Conservation (phyloP, 768 basidiomycete species). For the Wakefieldia striispora region DNA sequence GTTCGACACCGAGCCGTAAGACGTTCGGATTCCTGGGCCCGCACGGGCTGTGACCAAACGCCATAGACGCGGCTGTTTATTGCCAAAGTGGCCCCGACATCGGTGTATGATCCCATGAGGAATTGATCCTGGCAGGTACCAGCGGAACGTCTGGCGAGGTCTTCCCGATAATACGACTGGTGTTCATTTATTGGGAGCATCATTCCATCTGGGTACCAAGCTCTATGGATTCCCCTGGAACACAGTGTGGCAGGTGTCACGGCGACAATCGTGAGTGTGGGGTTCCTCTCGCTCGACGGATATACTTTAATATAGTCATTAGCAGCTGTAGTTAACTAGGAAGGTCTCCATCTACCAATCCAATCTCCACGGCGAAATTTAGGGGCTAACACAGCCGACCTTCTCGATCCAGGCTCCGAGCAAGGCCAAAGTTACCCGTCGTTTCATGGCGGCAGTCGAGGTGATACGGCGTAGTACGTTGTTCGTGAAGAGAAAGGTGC, state of each 20-base stretch:
- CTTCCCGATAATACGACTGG: constrained; percentile 19
- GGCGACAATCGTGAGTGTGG: constrained; percentile 2
- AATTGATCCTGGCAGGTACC: constrained; percentile 5
- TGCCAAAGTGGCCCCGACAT: constrained; percentile 21
- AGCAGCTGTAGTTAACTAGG: no score
- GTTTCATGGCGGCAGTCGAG: background rate
- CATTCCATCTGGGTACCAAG: constrained; percentile 20
- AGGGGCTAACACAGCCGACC: background rate
- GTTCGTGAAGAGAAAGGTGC: no score
- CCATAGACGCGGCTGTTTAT: constrained; percentile 16
- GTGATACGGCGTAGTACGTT: no score
- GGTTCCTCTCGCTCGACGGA: background rate
- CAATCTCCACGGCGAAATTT: background rate
- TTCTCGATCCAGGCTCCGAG: background rate
- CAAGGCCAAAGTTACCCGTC: constrained; percentile 12
- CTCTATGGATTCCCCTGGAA: constrained; percentile 17
- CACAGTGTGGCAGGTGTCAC: constrained; percentile 1
- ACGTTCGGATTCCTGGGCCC: constrained; percentile 12
- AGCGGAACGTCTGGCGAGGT: background rate
- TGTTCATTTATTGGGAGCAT: constrained; percentile 14
- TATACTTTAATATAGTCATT: background rate
- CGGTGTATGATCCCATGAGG: constrained; percentile 15
- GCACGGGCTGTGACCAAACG: constrained; percentile 21
- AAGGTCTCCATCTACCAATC: background rate
- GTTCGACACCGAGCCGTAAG: constrained; percentile 1